Percentiles rank a stretch among this genome's conserved stretches.
Conservation (phyloP, 805 yeast genomes). For the Wickerhamomyces sydowiorum region DNA sequence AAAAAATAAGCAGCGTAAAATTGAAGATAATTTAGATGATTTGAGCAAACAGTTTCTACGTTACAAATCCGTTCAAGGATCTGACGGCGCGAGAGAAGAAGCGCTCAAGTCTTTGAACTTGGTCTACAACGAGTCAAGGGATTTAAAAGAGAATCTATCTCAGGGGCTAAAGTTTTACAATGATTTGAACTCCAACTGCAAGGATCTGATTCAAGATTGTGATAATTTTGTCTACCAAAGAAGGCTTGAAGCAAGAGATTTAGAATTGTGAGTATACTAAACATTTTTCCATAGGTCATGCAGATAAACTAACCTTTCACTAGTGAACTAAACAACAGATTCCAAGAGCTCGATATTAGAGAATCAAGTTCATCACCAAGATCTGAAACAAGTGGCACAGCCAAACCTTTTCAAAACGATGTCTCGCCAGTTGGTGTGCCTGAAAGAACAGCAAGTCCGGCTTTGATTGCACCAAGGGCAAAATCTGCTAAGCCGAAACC, state of each 20-base stretch:
- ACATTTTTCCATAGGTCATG: not conserved
- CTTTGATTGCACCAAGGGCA: slow-evolving; percentile 18
- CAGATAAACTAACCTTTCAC: slow-evolving; percentile 2
- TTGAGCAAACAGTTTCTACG: slow-evolving; percentile 25
- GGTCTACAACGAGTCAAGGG: slow-evolving; percentile 27
- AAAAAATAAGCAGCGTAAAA: slow-evolving; percentile 27
- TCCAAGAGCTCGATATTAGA: slow-evolving; percentile 25
- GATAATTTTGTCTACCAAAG: slow-evolving; percentile 46
- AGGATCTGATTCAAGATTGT: slow-evolving; percentile 39
- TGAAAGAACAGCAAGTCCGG: slow-evolving; percentile 10
- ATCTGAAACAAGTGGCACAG: slow-evolving; percentile 2
- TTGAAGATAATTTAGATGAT: slow-evolving; percentile 34
- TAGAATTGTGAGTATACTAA: slow-evolving; percentile 31
- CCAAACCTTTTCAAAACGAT: not conserved
- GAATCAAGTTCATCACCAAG: slow-evolving; percentile 14
- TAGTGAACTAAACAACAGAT: slow-evolving; percentile 15
- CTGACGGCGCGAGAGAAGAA: slow-evolving; percentile 31
- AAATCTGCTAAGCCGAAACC: slow-evolving; percentile 20
- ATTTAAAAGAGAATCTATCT: slow-evolving; percentile 51
- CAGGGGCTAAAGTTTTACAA: slow-evolving; percentile 71
- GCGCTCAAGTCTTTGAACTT: slow-evolving; percentile 43
- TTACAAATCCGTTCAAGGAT: slow-evolving; percentile 10
- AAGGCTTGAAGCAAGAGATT: slow-evolving; percentile 45
- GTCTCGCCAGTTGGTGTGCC: not conserved
- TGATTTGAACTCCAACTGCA: slow-evolving; percentile 46